phyloP scores from a whole-genome alignment of 1,139 yeast genomes.

The Blastobotrys malaysiensis region DNA sequence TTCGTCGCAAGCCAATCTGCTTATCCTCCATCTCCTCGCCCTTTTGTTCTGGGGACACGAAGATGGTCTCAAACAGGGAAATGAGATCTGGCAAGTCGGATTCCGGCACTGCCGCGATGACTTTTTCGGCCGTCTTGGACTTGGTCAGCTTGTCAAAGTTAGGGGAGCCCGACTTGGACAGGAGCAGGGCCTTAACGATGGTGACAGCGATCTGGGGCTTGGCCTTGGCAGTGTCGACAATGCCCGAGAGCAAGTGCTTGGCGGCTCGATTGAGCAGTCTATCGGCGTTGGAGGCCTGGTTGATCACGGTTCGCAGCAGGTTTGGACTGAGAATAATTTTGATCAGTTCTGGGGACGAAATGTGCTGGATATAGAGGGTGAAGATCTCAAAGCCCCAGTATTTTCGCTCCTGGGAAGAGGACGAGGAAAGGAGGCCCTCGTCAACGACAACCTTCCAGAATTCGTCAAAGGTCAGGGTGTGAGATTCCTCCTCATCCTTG shows the following conservation, averaged over 20 bases:
- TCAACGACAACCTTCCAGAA: conserved; percentile 82
- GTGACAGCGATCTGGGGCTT: conserved; percentile 39
- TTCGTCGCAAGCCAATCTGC: conserved; percentile 44
- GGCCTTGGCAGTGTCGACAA: conserved; percentile 1
- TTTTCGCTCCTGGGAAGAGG: conserved; percentile 81
- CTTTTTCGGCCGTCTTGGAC: conserved; percentile 57
- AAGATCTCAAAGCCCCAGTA: conserved; percentile 82
- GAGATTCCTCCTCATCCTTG: conserved; percentile 20
- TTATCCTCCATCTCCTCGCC: conserved; percentile 21
- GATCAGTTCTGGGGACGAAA: conserved; percentile 35
- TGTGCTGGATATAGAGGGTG: conserved; percentile 40
- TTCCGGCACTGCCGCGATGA: conserved; percentile 35
- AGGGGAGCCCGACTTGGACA: conserved; percentile 51
- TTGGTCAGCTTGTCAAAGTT: conserved; percentile 78
- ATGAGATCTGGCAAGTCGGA: conserved; percentile 32
- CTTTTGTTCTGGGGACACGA: conserved; percentile 26
- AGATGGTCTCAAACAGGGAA: conserved; percentile 30
- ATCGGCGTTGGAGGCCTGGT: conserved; percentile 65
- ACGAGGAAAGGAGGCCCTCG: conserved; percentile 68
- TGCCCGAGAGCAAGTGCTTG: conserved; percentile 27
- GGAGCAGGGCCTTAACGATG: conserved; percentile 45
- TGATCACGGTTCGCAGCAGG: conserved; percentile 66
- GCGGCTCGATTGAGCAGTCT: conserved; percentile 68
- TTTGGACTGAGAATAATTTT: conserved; percentile 57
- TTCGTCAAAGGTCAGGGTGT: conserved; percentile 42